Evolutionary conservation across 352 stramenopile genomes (phyloP), one percentile per base, ranked within the genome.

Genomic region (Pythium periplocum): DNA sequence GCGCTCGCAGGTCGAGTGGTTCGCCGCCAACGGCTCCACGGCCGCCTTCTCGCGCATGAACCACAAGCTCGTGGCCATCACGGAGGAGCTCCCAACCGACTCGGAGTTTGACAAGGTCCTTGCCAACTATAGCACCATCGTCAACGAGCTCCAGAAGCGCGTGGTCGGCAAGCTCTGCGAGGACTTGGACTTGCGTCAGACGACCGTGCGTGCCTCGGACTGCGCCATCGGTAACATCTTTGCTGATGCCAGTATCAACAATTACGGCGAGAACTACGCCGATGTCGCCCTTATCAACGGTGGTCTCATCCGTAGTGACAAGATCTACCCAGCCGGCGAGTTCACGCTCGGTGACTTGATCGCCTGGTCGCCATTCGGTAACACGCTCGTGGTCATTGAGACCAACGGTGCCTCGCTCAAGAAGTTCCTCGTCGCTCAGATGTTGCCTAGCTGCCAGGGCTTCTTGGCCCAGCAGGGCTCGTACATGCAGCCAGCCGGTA

Each of bases 351-450:
- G 59, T 1, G 54, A 67, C 17, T 11, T 71, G 41, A 68, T 68
- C 55, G 54, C 59, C 31, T 71, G 58, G 59, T 71, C 63, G 36
- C 63, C 63, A 1, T 71, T 71, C 17, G 59, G 63, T 45, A 65
- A 71, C 59, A 56, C 48, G 35, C 31, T 71, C 40, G 39, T 62
- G 8, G 51, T 68, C 17, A 39, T 61, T 17, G 39, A 53, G 31
- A 64, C 59, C 4, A 49, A 64, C 39, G 64, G 64, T 35, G 59
- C 55, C 5, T 56, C 45, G 40, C n/a, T 68, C 12, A 71, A 71
- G 59, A 64, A 68, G 41, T 68, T 62, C 48, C 36, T 71, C 12
- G 45, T 35, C 9, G 35, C 11, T 10, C 4, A 66, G 51, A 48
- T 59, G 31, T 3, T 46, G 5, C n/a, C 11, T 6, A 48, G 50